phyloP scores from a whole-genome alignment of 202 grass and related monocot genomes.

The Hordeum pubiflorum region DNA sequence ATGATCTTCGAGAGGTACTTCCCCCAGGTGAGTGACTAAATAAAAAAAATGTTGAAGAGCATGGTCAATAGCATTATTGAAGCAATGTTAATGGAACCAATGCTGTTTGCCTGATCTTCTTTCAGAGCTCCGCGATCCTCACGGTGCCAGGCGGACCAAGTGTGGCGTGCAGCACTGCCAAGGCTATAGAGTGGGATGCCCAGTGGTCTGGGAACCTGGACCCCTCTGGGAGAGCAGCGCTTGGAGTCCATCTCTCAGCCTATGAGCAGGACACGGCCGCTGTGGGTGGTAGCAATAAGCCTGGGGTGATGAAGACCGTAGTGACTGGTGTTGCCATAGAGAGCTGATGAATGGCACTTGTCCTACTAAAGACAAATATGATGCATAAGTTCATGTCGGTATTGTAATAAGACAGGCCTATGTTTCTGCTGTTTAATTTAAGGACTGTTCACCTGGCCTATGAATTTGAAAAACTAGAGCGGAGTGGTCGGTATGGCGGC shows the following conservation, averaged over 20 bases:
- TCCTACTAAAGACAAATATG: not conserved
- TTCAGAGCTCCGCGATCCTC: constrained; percentile 54
- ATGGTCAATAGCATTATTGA: not conserved
- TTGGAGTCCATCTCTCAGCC: constrained; percentile 60
- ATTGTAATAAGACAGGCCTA: too few relatives aligned
- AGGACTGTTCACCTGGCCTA: too few relatives aligned
- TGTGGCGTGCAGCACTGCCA: constrained; percentile 80
- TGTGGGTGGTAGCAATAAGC: constrained; percentile 28
- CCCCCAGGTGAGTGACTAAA: constrained; percentile 34
- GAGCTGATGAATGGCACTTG: constrained; percentile 9
- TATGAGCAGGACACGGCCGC: constrained; percentile 30
- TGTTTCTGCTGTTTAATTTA: too few relatives aligned
- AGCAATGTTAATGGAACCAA: not conserved
- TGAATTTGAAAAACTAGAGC: too few relatives aligned
- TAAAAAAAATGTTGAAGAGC: not conserved
- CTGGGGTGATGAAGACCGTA: constrained; percentile 26
- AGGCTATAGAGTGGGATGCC: constrained; percentile 68
- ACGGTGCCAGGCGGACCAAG: constrained; percentile 62
- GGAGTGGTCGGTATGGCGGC: too few relatives aligned
- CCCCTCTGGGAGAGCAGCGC: constrained; percentile 62
- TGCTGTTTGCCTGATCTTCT: not conserved
- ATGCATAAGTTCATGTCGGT: too few relatives aligned
- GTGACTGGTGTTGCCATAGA: constrained; percentile 29
- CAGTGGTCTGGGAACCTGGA: constrained; percentile 57
- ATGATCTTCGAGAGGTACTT: constrained; percentile 74